These are phyloP conservation scores for Gentiana dahurica DNA, from an alignment of 257 asterid species.

Conservation along the genomic window DNA sequence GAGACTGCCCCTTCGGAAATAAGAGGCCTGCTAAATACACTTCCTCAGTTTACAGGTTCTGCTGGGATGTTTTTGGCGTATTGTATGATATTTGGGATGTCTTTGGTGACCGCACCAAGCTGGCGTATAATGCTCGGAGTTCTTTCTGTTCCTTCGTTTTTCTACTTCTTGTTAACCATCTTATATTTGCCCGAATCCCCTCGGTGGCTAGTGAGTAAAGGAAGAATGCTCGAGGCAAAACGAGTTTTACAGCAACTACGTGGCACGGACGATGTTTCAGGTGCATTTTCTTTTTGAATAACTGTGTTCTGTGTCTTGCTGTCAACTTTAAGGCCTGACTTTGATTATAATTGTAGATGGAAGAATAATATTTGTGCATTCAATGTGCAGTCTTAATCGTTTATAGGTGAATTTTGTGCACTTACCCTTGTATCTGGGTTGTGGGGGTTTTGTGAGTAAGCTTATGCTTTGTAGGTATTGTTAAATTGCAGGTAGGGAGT, in stretches of 20 bases:
- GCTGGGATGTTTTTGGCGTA: conserved; percentile 16
- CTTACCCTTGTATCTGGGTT: too few species aligned
- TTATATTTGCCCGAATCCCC: conserved; percentile 19
- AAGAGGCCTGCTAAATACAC: conserved; percentile 17
- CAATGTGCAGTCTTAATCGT: too few species aligned
- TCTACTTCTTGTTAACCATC: conserved; percentile 5
- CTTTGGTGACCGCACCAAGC: conserved; percentile 15
- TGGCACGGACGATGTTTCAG: conserved; percentile 19
- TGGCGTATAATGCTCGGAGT: conserved; percentile 18
- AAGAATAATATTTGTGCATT: too few species aligned
- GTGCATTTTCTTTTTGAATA: conserved; percentile 6
- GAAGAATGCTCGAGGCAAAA: conserved; percentile 21
- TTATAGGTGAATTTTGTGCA: too few species aligned
- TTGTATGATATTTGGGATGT: conserved; percentile 22
- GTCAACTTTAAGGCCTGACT: too few species aligned
- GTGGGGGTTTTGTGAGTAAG: too few species aligned
- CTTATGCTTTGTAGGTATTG: too few species aligned
- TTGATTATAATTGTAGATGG: too few species aligned
- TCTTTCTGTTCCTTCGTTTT: conserved; percentile 13
- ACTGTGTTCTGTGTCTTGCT: too few species aligned
- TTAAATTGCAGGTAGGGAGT: too few species aligned
- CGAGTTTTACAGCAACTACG: conserved; percentile 16
- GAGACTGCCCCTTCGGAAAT: conserved; percentile 17
- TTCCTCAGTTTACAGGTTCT: conserved; percentile 15
- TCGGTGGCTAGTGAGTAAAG: conserved; percentile 22